A percentile compares a stretch with the other conserved stretches of the same genome.
Conservation (phyloP, 345 rosid genomes). For the Excoecaria agallocha region DNA sequence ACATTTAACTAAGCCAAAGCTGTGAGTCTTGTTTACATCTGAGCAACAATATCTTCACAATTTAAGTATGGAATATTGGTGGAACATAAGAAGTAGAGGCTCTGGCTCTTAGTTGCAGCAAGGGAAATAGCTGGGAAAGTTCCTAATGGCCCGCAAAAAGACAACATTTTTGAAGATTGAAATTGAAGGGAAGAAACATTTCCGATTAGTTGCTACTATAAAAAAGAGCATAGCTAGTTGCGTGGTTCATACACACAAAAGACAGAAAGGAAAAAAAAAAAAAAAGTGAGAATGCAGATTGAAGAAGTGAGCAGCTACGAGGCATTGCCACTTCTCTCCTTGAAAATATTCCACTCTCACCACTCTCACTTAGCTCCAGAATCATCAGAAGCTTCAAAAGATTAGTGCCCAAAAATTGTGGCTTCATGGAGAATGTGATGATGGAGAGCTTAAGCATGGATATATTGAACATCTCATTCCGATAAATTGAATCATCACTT, state of each 20-base stretch:
- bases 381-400: constrained; percentile 28
- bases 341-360: constrained; percentile 46
- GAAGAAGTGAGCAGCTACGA: constrained; percentile 32
- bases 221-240: constrained; percentile 5
- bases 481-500: no score
- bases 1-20: no score
- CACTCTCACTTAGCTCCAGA: constrained; percentile 34
- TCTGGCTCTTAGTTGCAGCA: not conserved
- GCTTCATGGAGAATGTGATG: constrained; percentile 50
- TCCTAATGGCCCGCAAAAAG: constrained; percentile 15
- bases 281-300: constrained; percentile 22
- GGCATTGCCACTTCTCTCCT: constrained; percentile 47
- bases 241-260: not conserved
- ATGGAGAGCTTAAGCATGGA: constrained; percentile 64
- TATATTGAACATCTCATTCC: constrained; percentile 41
- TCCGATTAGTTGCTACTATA: not conserved
- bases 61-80: no score
- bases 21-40: no score
- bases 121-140: constrained; percentile 41
- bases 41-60: no score
- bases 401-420: constrained; percentile 32
- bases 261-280: not conserved
- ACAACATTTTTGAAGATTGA: not conserved
- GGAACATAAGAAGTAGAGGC: no score
- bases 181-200: constrained; percentile 13